Conservation (phyloP, 805 yeast genomes). For the Ogataea kodamae region DNA sequence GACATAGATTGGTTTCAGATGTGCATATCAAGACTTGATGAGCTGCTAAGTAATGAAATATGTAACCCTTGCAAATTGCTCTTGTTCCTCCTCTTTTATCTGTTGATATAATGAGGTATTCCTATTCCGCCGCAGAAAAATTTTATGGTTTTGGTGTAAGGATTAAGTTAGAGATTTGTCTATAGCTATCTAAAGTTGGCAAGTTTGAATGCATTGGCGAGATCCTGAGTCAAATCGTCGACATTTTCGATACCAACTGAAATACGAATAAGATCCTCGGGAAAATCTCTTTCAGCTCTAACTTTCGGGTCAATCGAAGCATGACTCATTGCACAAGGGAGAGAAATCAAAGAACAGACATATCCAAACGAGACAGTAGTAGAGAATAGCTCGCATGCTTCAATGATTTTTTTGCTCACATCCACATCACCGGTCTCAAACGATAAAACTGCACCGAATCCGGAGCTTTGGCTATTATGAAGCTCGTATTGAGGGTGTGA, state of each 20-base stretch:
- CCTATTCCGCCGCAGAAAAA: slow-evolving; percentile 12
- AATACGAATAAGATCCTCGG: slow-evolving; percentile 85
- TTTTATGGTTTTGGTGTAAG: slow-evolving; percentile 8
- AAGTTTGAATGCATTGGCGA: slow-evolving; percentile 62
- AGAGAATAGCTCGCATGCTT: slow-evolving; percentile 71
- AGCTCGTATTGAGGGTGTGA: slow-evolving; percentile 78
- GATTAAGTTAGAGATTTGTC: background rate
- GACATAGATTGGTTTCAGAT: slow-evolving; percentile 5
- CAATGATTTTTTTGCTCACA: slow-evolving; percentile 68
- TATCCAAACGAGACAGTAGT: slow-evolving; percentile 94
- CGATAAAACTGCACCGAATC: slow-evolving; percentile 86
- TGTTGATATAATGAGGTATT: slow-evolving; percentile 6
- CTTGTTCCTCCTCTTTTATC: slow-evolving; percentile 11
- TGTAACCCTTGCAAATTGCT: slow-evolving; percentile 4
- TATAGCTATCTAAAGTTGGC: slow-evolving; percentile 47
- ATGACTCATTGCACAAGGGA: slow-evolving; percentile 96
- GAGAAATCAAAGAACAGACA: slow-evolving; percentile 84
- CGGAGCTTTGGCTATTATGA: slow-evolving; percentile 73
- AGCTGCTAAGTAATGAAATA: background rate
- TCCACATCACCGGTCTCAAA: slow-evolving; percentile 80
- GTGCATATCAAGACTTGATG: slow-evolving; percentile 3
- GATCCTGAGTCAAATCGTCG: slow-evolving; percentile 78
- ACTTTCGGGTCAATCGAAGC: slow-evolving; percentile 91
- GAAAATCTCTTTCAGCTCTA: slow-evolving; percentile 83
- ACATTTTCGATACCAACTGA: slow-evolving; percentile 89